phyloP scores from a whole-genome alignment of 164 flowering plant genomes.

The Tinospora cordifolia region DNA sequence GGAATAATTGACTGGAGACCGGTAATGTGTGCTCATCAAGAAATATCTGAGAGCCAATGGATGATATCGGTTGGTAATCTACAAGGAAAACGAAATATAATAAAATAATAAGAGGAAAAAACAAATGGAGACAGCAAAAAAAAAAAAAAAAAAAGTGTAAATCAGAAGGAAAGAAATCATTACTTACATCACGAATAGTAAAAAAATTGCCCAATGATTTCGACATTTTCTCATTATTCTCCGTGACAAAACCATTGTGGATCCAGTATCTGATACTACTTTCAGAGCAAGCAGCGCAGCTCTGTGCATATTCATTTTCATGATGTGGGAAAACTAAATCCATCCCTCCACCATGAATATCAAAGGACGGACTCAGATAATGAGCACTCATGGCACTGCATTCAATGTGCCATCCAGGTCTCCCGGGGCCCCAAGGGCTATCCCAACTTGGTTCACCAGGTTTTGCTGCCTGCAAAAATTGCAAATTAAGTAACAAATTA shows the following conservation, averaged over 20 bases:
- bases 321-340: slow-evolving; percentile 96
- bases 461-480: slow-evolving; percentile 64
- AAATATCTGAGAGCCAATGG: slow-evolving; percentile 85
- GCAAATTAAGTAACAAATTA: background rate
- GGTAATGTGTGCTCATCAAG: slow-evolving; percentile 74
- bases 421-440: slow-evolving; percentile 95
- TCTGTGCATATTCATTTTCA: slow-evolving; percentile 94
- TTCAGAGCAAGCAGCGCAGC: slow-evolving; percentile 75
- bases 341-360: slow-evolving; percentile 94
- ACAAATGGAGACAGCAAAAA: background rate
- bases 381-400: slow-evolving; percentile 99
- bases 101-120: background rate
- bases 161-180: background rate
- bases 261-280: slow-evolving; percentile 68
- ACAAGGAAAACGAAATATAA: slow-evolving; percentile 13
- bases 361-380: slow-evolving; percentile 59
- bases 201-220: slow-evolving; percentile 86
- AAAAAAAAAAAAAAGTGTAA: background rate
- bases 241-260: slow-evolving; percentile 90
- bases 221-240: slow-evolving; percentile 85
- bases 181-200: slow-evolving; percentile 73
- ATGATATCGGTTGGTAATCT: slow-evolving; percentile 69
- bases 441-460: slow-evolving; percentile 90
- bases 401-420: slow-evolving; percentile 99
- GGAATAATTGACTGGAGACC: slow-evolving; percentile 81